Conservation (phyloP, 768 basidiomycete genomes). For the Galerina marginata region DNA sequence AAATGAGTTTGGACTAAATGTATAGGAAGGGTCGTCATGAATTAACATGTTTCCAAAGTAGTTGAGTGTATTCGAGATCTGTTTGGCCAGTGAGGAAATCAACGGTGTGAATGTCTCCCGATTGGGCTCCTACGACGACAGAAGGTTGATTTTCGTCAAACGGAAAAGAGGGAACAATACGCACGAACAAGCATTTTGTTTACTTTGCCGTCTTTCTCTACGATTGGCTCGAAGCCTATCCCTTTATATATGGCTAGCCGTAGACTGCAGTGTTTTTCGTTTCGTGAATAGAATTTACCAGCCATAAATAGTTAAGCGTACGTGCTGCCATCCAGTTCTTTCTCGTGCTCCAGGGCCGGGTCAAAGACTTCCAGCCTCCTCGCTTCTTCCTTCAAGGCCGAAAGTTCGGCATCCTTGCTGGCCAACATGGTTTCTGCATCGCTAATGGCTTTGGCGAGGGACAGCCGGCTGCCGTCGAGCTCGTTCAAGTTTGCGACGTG, state of each 20-base stretch:
- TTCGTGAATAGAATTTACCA: not conserved
- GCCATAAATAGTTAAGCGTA: constrained; percentile 40
- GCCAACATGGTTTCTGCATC: constrained; percentile 70
- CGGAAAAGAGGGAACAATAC: constrained; percentile 31
- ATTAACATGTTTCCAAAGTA: constrained; percentile 51
- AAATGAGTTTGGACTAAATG: not conserved
- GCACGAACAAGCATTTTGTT: constrained; percentile 72
- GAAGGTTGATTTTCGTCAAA: not conserved
- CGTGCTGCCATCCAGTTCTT: constrained; percentile 71
- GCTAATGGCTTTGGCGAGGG: constrained; percentile 75
- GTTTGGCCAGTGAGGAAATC: constrained; percentile 40
- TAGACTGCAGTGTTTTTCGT: constrained; percentile 45
- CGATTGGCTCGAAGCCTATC: constrained; percentile 72
- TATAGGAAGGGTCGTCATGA: constrained; percentile 34
- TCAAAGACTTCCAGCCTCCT: constrained; percentile 68
- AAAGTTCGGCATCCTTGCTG: constrained; percentile 72
- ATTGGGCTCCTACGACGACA: constrained; percentile 47
- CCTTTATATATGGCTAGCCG: constrained; percentile 72
- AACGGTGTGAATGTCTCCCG: constrained; percentile 50
- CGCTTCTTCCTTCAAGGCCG: constrained; percentile 68
- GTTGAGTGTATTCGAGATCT: constrained; percentile 42
- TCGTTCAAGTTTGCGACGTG: constrained; percentile 68
- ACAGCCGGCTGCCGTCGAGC: constrained; percentile 64
- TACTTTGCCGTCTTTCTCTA: constrained; percentile 54
- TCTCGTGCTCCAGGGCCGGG: constrained; percentile 73